Evolutionary conservation across 805 yeast species (phyloP), one percentile per base, ranked within the genome.

Genomic region (Candida endomychidarum): DNA sequence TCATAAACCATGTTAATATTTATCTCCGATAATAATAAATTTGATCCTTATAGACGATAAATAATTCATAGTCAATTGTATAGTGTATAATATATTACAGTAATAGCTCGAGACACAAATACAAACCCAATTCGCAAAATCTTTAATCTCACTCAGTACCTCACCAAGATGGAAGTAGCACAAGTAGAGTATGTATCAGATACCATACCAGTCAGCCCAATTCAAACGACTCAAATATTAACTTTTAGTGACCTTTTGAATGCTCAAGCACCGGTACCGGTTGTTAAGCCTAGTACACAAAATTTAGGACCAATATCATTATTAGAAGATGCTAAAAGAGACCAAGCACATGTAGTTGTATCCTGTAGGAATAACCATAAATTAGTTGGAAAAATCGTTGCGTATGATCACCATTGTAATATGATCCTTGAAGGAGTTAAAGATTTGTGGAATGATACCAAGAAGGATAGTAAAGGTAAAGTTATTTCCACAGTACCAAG

Each of bases 351-450:
- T 18, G 87, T 93, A 4, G 77, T 93, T 43, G 85, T 93, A 45
- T 86, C 96, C 15, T 77, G 95, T 45, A 76, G 99, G 56, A 93
- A 93, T 60, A 90, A 91, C 61, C 96, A 90, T 58, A 93, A 93
- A 63, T 72, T 93, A 28, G 75, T 93, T 21, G 96, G 90, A 2
- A 80, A 86, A 49, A 93, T 93, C 37, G 86, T 86, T 56, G 97
- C 98, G 0, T 93, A 89, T 61, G 99, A 93, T 60, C 81, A 96
- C 57, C 99, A 93, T 63, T 84, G 96, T 47, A 93, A 93, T 61
- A 78, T 93, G 85, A 83, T 93, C 8, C 67, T 93, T 44, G 96
- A 87, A 55, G 87, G 89, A 53, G 97, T 91, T 24, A 88, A 86
- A 59, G 99, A 93, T 57, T 69, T 84, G 51, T 83, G 90, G 90